Conservation (phyloP, 331 rosid genomes). For the Malus hybrid region DNA sequence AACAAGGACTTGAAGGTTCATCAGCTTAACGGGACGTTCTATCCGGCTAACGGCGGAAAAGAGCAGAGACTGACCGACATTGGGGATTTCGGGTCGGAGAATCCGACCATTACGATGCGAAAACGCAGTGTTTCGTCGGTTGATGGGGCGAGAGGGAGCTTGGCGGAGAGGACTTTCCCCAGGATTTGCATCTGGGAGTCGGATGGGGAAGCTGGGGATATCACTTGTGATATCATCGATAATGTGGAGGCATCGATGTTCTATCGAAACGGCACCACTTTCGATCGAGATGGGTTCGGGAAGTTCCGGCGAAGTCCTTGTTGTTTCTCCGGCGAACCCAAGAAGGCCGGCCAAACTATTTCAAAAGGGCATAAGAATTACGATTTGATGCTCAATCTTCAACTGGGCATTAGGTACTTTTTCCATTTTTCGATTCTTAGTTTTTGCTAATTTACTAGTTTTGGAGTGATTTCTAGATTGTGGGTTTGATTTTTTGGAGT, state of each 20-base stretch:
- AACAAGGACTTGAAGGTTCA: slow-evolving; percentile 57
- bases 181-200: slow-evolving; percentile 99
- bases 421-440: neutral
- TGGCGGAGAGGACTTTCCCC: slow-evolving; percentile 68
- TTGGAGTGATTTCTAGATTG: neutral
- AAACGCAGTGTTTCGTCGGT: slow-evolving; percentile 58
- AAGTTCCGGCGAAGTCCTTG: slow-evolving; percentile 49
- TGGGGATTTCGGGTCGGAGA: slow-evolving; percentile 38
- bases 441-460: neutral
- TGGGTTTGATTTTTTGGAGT: neutral
- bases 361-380: slow-evolving; percentile 90
- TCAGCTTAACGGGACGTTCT: slow-evolving; percentile 54
- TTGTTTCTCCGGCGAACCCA: slow-evolving; percentile 61
- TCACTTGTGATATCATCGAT: slow-evolving; percentile 88
- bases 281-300: slow-evolving; percentile 37
- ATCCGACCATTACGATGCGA: slow-evolving; percentile 43
- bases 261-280: slow-evolving; percentile 44
- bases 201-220: slow-evolving; percentile 95
- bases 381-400: slow-evolving; percentile 95
- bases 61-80: slow-evolving; percentile 20
- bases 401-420: slow-evolving; percentile 83
- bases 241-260: slow-evolving; percentile 95
- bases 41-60: slow-evolving; percentile 37
- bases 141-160: slow-evolving; percentile 54
- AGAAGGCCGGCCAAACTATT: slow-evolving; percentile 71